Conservation (phyloP, 2,329 filamentous ascomycete genomes). For the Aspergillus eucalypticola region DNA sequence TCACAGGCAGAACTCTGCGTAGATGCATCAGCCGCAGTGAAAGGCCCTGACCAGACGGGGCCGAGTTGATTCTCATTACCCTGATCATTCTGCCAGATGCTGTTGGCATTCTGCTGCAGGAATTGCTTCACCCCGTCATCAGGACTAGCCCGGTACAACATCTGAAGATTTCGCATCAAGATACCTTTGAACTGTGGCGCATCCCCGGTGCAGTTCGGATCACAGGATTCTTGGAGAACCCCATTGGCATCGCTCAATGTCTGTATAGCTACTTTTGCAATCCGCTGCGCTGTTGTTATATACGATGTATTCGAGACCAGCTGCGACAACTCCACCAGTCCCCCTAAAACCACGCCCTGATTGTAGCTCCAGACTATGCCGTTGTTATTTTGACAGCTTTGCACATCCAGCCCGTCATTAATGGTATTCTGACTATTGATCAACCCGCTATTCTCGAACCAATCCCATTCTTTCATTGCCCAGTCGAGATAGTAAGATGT, state of each 20-base stretch:
- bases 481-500: background rate
- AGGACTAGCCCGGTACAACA: background rate
- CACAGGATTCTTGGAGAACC: slow-evolving; percentile 31
- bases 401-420: slow-evolving; percentile 1
- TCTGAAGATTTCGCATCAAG: background rate
- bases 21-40: background rate
- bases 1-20: slow-evolving; percentile 11
- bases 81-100: slow-evolving; percentile 8
- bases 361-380: slow-evolving; percentile 7
- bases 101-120: slow-evolving; percentile 2
- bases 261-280: slow-evolving; percentile 57
- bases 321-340: background rate
- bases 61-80: slow-evolving; percentile 1
- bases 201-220: slow-evolving; percentile 2
- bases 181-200: slow-evolving; percentile 3
- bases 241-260: slow-evolving; percentile 48
- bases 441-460: background rate
- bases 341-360: slow-evolving; percentile 4
- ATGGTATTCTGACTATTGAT: background rate
- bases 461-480: background rate
- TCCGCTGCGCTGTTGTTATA: slow-evolving; percentile 46
- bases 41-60: background rate
- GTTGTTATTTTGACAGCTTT: background rate
- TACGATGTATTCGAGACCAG: slow-evolving; percentile 37
- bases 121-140: background rate